A percentile compares a stretch with the other conserved stretches of the same genome.
These are phyloP conservation scores for Pseudocercospora fuligena DNA, from an alignment of 2,329 filamentous ascomycete species.

Conservation along the genomic window DNA sequence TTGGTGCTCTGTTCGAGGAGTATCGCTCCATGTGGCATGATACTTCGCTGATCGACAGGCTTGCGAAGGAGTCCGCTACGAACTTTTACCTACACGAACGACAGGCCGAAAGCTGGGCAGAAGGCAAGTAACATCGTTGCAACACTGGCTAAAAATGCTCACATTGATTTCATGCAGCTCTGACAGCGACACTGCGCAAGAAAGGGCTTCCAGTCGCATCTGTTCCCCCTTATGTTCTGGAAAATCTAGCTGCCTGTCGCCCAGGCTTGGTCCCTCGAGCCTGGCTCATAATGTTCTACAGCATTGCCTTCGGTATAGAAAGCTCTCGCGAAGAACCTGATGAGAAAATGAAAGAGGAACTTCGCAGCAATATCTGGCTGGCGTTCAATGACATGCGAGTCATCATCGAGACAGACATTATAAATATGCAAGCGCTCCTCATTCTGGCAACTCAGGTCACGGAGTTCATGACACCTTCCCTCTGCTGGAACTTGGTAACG, in stretches of 20 bases:
- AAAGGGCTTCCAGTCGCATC: constrained; percentile 15
- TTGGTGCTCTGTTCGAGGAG: not conserved
- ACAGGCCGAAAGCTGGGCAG: not conserved
- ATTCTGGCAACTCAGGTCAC: constrained; percentile 30
- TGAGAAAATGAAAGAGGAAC: constrained; percentile 19
- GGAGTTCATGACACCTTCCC: constrained; percentile 33
- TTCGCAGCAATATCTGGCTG: constrained; percentile 33
- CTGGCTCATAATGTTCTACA: constrained; percentile 36
- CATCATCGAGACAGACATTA: constrained; percentile 30
- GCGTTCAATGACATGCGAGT: constrained; percentile 34
- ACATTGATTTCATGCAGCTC: not conserved
- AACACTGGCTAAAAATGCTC: too few relatives aligned
- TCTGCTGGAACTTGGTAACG: constrained; percentile 33
- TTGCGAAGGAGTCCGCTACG: not conserved
- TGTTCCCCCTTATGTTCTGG: constrained; percentile 17
- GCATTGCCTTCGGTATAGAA: constrained; percentile 26
- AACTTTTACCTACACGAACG: not conserved
- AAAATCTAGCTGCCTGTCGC: constrained; percentile 17
- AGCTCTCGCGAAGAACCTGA: constrained; percentile 18
- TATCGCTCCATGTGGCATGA: not conserved
- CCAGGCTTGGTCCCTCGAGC: constrained; percentile 26
- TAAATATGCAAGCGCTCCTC: constrained; percentile 32
- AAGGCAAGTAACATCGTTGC: not conserved
- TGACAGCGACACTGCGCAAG: not conserved
- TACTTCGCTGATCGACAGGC: not conserved